These are phyloP conservation scores for Cystobasidiopsis lactophilus DNA, from an alignment of 768 basidiomycete genomes.

Conservation along the genomic window DNA sequence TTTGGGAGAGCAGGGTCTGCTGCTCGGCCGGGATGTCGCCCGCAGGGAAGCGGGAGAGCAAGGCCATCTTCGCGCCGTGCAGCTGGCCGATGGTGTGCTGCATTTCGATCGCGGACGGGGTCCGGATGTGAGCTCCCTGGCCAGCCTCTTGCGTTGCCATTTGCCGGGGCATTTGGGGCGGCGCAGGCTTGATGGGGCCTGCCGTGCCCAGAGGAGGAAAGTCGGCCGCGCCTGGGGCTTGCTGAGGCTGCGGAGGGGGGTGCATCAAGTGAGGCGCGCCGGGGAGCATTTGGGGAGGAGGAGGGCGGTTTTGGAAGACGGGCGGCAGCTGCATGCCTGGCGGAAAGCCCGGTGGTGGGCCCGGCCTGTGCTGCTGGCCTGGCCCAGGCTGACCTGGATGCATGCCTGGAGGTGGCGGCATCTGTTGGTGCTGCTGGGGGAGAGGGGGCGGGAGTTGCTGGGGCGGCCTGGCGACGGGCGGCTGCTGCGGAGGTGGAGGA, in stretches of 20 bases:
- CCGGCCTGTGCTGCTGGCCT: background rate
- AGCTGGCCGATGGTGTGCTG: background rate
- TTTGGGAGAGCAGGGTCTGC: slow-evolving; percentile 71
- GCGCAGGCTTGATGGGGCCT: background rate
- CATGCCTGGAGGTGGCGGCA: background rate
- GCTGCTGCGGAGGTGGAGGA: background rate
- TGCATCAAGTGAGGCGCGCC: background rate
- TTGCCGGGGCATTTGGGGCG: background rate
- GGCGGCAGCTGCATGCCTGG: background rate
- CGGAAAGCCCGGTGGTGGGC: background rate
- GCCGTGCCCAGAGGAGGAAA: slow-evolving; percentile 6
- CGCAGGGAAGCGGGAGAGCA: slow-evolving; percentile 3
- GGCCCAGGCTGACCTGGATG: slow-evolving; percentile 1
- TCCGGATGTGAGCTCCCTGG: background rate
- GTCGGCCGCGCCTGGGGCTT: slow-evolving; percentile 2
- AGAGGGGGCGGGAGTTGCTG: background rate
- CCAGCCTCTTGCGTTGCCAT: background rate
- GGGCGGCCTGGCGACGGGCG: background rate
- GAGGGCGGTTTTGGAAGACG: background rate
- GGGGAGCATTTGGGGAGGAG: background rate
- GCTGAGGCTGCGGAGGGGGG: background rate
- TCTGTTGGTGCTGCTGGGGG: background rate
- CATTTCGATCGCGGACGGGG: background rate
- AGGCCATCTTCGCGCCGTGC: background rate
- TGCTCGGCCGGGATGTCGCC: slow-evolving; percentile 32